phyloP scores from a whole-genome alignment of 108 stramenopile species.

The Nannochloropsis gaditana region DNA sequence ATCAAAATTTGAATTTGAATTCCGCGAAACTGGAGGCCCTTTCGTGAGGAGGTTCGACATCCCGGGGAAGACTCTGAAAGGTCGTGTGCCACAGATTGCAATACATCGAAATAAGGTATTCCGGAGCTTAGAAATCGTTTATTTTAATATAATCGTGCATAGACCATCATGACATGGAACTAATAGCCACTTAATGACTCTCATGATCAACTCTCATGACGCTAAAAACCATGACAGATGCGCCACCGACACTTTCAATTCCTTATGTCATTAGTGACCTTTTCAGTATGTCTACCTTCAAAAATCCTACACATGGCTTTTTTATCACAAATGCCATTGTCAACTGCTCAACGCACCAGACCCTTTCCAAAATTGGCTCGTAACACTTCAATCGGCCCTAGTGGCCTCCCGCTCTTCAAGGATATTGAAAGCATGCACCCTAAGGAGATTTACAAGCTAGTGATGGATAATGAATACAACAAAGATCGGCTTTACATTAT shows the following conservation, averaged over 20 bases:
- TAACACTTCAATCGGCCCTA: background rate
- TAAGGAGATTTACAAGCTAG: background rate
- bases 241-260: no score
- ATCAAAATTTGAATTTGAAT: no score
- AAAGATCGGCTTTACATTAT: background rate
- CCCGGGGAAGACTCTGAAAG: background rate
- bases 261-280: background rate
- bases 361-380: background rate
- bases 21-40: no score
- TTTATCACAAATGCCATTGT: background rate
- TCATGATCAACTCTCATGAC: no score
- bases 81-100: background rate
- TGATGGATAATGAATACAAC: background rate
- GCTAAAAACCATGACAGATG: no score
- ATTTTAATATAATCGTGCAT: no score
- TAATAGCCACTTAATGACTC: no score
- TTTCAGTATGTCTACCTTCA: background rate
- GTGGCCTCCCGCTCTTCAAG: background rate
- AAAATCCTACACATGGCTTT: background rate
- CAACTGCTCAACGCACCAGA: no score
- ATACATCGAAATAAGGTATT: background rate
- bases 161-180: no score
- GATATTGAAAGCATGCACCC: background rate
- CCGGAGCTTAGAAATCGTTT: no score
- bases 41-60: no score